Evolutionary conservation across 805 yeast genomes (phyloP).

Genomic region (Nadsonia fulvescens): DNA sequence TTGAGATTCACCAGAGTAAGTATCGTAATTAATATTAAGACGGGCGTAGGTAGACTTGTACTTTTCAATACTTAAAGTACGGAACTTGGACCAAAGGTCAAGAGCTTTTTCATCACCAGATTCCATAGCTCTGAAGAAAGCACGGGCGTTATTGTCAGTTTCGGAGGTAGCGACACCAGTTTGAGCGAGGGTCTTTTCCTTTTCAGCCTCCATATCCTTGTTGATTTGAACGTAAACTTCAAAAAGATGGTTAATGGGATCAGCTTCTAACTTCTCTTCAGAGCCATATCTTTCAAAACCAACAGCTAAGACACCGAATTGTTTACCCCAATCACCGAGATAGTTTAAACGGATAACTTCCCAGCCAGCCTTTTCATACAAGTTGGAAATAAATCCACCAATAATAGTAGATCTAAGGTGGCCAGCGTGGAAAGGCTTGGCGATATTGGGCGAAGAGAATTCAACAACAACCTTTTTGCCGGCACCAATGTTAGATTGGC

Average conservation of each 20-base stretch:
- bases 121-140: slow-evolving; percentile 79
- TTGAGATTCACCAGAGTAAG: slow-evolving; percentile 91
- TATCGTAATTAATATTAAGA: slow-evolving; percentile 73
- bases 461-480: slow-evolving; percentile 64
- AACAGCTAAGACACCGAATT: slow-evolving; percentile 87
- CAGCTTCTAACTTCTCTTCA: slow-evolving; percentile 46
- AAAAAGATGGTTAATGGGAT: slow-evolving; percentile 89
- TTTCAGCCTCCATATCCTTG: slow-evolving; percentile 50
- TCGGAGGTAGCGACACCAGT: slow-evolving; percentile 33
- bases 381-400: slow-evolving; percentile 84
- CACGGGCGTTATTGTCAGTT: slow-evolving; percentile 73
- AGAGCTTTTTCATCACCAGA: slow-evolving; percentile 75
- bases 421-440: slow-evolving; percentile 99
- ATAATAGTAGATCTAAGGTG: slow-evolving; percentile 94
- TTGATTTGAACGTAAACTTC: slow-evolving; percentile 84
- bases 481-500: slow-evolving; percentile 54
- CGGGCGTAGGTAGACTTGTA: slow-evolving; percentile 82
- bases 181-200: slow-evolving; percentile 28
- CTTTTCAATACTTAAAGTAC: slow-evolving; percentile 76
- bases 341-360: slow-evolving; percentile 85
- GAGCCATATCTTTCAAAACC: slow-evolving; percentile 78
- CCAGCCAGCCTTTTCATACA: slow-evolving; percentile 85
- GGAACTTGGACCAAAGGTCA: slow-evolving; percentile 66
- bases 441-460: slow-evolving; percentile 95
- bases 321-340: slow-evolving; percentile 99